A percentile compares a stretch with the other conserved stretches of the same genome.
phyloP scores from a whole-genome alignment of 805 yeast species.

The Monosporozyma servazzii region DNA sequence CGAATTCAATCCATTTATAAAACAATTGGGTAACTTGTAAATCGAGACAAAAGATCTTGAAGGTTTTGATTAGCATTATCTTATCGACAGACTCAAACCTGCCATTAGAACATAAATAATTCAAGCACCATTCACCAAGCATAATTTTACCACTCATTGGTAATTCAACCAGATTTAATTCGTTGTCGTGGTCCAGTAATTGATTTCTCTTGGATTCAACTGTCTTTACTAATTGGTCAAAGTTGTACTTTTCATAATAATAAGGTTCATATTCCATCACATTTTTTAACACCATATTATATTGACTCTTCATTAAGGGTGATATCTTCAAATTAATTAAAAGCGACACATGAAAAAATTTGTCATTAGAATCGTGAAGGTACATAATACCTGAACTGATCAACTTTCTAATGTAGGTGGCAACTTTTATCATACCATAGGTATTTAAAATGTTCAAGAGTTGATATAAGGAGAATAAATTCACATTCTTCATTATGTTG shows the following conservation, averaged over 20 bases:
- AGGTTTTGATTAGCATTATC: slow-evolving; percentile 13
- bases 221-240: slow-evolving; percentile 26
- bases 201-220: slow-evolving; percentile 26
- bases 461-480: slow-evolving; percentile 34
- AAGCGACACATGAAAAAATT: slow-evolving; percentile 44
- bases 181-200: slow-evolving; percentile 9
- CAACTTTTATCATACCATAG: slow-evolving; percentile 37
- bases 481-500: slow-evolving; percentile 9
- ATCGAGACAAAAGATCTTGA: slow-evolving; percentile 17
- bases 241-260: slow-evolving; percentile 27
- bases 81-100: slow-evolving; percentile 11
- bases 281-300: slow-evolving; percentile 45
- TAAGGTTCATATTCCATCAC: slow-evolving; percentile 36
- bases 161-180: slow-evolving; percentile 2
- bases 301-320: slow-evolving; percentile 42
- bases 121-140: slow-evolving; percentile 41
- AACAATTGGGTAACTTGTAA: slow-evolving; percentile 26
- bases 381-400: slow-evolving; percentile 83
- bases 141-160: slow-evolving; percentile 39
- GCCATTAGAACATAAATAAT: slow-evolving; percentile 31
- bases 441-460: slow-evolving; percentile 36
- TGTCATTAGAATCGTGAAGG: slow-evolving; percentile 42
- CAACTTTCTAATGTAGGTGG: slow-evolving; percentile 63
- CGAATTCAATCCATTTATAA: slow-evolving; percentile 29
- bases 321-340: slow-evolving; percentile 50